phyloP scores from a whole-genome alignment of 495 filamentous ascomycete genomes.

The Amphirosellinia nigrospora region DNA sequence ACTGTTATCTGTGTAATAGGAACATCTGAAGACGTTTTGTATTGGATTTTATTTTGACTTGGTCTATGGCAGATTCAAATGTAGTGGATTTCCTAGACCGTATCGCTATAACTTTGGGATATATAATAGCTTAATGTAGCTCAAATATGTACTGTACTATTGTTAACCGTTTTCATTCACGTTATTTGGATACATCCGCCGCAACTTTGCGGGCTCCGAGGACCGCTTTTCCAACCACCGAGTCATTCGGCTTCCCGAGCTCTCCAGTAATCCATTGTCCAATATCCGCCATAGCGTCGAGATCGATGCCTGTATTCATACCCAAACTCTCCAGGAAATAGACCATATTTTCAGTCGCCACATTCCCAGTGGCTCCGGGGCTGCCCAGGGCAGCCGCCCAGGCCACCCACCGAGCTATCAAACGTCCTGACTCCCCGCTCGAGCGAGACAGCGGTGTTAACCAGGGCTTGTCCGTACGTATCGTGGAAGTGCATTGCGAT shows the following conservation, averaged over 20 bases:
- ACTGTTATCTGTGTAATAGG: not conserved
- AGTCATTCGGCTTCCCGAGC: conserved; percentile 76
- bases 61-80: not conserved
- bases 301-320: conserved; percentile 83
- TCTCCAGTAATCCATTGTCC: conserved; percentile 89
- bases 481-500: conserved; percentile 96
- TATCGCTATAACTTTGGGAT: not conserved
- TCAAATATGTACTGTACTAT: conserved; percentile 10
- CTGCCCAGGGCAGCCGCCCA: conserved; percentile 95
- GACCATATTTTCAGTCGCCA: conserved; percentile 91
- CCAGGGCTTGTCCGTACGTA: conserved; percentile 92
- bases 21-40: not conserved
- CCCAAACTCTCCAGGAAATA: conserved; percentile 89
- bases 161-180: not conserved
- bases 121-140: not conserved
- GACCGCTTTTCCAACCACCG: conserved; percentile 78
- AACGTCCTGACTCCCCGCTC: conserved; percentile 90
- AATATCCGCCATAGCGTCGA: conserved; percentile 80
- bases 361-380: conserved; percentile 93
- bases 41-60: not conserved
- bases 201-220: conserved; percentile 58
- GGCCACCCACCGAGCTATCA: conserved; percentile 85
- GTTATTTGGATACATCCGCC: not conserved
- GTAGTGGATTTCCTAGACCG: too few species aligned
- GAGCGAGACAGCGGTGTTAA: conserved; percentile 84